Base-by-base conservation (phyloP, 192 early-diverging fungal genomes). In the Blastocladiella britannica region DNA sequence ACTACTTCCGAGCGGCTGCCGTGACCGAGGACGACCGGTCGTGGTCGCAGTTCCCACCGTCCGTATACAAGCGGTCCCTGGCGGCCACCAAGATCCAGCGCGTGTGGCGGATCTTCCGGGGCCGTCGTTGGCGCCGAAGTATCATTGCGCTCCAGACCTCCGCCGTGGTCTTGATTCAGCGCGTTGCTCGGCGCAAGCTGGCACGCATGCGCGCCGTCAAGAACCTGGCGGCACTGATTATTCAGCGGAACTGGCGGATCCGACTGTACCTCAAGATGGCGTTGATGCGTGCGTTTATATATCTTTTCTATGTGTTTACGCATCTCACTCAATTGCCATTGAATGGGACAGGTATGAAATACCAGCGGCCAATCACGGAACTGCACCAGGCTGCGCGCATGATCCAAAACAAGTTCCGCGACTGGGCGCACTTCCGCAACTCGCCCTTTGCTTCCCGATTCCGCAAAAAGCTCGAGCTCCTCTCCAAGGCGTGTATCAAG, bases 391-490 rank as follows among this genome's bases (percentile, higher is more conserved):
- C 68, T 20, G 76, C 76, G 4, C 60, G 52, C 6, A 56, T 65
- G 26, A 76, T 78, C 52, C 76, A 78, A 55, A 57, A 63, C 29
- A 73, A 68, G 54, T 78, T 70, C 69, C 60, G 72, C 47, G 58
- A 78, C 29, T 78, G 76, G 76, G 66, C 60, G 52, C 67, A 70
- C 65, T 78, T 67, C 63, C 64, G 64, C 37, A 78, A 78, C 58
- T 72, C 69, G 12, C 76, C 76, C 23, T 61, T 78, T 56, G 76
- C 76, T 20, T 55, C 70, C 15, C 57, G 25, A 12, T 26, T 58
- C 29, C 53, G n/a, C 29, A 31, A 12, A 43, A 59, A 53, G 7
- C 25, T 53, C 53, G 47, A 62, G 63, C 37, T 67, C 47, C 52
- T 73, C 55, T 60, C 60, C 30, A 52, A n/a, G 1, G 69, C 73